Conservation (phyloP, 495 filamentous ascomycete species). For the Neohortaea acidophila region DNA sequence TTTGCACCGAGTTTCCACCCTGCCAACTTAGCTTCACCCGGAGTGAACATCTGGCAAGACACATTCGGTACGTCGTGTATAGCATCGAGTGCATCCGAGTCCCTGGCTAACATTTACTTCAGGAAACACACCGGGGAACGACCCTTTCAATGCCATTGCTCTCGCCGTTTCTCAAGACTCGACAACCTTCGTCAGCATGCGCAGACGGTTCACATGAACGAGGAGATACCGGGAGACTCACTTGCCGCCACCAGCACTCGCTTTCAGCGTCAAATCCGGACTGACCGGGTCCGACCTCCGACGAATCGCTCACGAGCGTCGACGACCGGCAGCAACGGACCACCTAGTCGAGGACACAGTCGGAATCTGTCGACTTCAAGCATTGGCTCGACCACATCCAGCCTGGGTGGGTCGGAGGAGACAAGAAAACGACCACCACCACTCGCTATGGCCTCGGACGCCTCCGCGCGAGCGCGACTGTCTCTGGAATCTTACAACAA, state of each 20-base stretch:
- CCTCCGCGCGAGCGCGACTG: conserved; percentile 37
- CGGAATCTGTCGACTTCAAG: conserved; percentile 76
- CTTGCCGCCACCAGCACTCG: conserved; percentile 84
- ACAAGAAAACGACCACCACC: conserved; percentile 61
- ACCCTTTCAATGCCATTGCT: conserved; percentile 94
- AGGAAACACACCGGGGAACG: conserved; percentile 97
- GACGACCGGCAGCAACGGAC: conserved; percentile 51
- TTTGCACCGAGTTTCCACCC: conserved; percentile 91
- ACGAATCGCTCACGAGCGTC: conserved; percentile 57
- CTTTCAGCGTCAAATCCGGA: conserved; percentile 87
- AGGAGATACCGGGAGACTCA: conserved; percentile 87
- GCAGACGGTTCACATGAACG: conserved; percentile 94
- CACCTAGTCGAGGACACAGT: conserved; percentile 59
- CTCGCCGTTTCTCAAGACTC: conserved; percentile 83
- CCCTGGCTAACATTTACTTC: conserved; percentile 18
- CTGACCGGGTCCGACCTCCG: conserved; percentile 60
- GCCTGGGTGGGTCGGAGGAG: conserved; percentile 44
- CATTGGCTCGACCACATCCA: conserved; percentile 60
- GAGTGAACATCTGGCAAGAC: conserved; percentile 87
- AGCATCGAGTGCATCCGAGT: background rate
- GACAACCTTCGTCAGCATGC: conserved; percentile 95
- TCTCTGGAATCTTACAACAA: conserved; percentile 47
- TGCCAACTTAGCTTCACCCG: conserved; percentile 91
- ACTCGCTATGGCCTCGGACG: conserved; percentile 68
- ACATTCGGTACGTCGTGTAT: conserved; percentile 56